Evolutionary conservation across 2,329 filamentous ascomycete species (phyloP), one percentile per base, ranked within the genome.

Genomic region (Diplodia scrobiculata): DNA sequence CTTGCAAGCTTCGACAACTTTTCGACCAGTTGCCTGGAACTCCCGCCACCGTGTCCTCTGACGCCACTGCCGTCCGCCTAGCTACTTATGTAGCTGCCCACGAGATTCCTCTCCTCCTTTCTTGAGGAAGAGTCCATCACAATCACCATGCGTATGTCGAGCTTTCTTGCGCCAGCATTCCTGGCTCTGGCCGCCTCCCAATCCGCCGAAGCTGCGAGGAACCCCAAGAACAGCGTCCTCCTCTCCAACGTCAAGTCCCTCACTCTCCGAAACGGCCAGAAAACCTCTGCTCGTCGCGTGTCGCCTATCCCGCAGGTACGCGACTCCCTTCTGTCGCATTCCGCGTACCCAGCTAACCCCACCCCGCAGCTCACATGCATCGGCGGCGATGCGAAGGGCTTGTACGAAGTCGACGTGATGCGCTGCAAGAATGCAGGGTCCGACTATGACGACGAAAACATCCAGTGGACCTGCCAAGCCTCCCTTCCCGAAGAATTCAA

Each of bases 391-490:
- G 66, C 82, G 63, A 77, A 79, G 66, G 81, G 84, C 47, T 84
- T 94, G 66, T 90, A 94, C 81, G 80, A 86, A 29, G 80, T 96
- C 68, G 90, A 96, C 71, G 81, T 89, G 13, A 91, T 98, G 89
- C 91, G 92, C 73, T 99, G 94, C 84, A 89, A 85, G 68, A 98
- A 98, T 80, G 84, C 89, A 68, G 95, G 94, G 68, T 82, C 86
- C 34, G 89, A 89, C 68, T 97, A 97, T 81, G 86, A 87, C 69
- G 88, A 95, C 78, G 47, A 62, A 4, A 90, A 97, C 75, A 84
- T 97, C 45, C 89, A 97, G 79, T 99, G 94, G 94, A 91, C 91
- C 32, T 99, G 94, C 79, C 87, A 86, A n/a, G 85, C 87, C 5
- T 80, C 81, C 2, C 76, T 89, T 0, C 86, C 87, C 0, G 76